Base-by-base conservation (phyloP, 768 basidiomycete genomes). In the Mycena leptocephala region DNA sequence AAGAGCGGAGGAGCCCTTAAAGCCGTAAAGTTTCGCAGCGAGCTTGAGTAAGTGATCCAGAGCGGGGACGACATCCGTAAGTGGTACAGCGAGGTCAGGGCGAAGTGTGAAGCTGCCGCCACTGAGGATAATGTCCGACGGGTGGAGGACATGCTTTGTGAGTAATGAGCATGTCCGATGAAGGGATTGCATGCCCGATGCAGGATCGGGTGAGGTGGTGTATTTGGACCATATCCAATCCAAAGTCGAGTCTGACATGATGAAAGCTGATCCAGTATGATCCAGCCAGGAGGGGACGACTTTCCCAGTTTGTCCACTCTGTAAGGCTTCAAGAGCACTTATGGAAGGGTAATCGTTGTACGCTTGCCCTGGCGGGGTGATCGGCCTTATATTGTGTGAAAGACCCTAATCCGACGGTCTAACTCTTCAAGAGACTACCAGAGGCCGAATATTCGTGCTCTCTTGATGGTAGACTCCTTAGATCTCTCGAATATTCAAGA, bases 221-320 rank as follows among this genome's bases (percentile, higher is more conserved):
- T 65, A 65, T 51, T 13, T 33, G 3, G 46, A 65, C 64, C 64
- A 65, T 22, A 65, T 48, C 28, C 16, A 11, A 30, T 46, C 64
- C 2, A 65, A 32, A 51, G 32, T 20, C 30, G 2, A 28, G 62
- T 63, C 62, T 18, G 62, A 24, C 62, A 63, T 63, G 37, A 20
- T 30, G 39, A 43, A 26, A 13, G 24, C n/a, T n/a, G 22, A 24
- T 41, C 22, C 24, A 63, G 3, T 35, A 5, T n/a, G 24, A 24
- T 41, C 62, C 62, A 18, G 62, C 62, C 62, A 63, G 62, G 62
- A 43, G 62, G 62, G 14, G 16, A 63, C 39, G n/a, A 63, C 62
- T n/a, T n/a, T n/a, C n/a, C n/a, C n/a, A n/a, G n/a, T n/a, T n/a
- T n/a, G n/a, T n/a, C n/a, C n/a, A n/a, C n/a, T n/a, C n/a, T n/a